A percentile compares a stretch with the other conserved stretches of the same genome.
phyloP scores from a whole-genome alignment of 2,329 filamentous ascomycete genomes.

The Acephala macrosclerotiorum region DNA sequence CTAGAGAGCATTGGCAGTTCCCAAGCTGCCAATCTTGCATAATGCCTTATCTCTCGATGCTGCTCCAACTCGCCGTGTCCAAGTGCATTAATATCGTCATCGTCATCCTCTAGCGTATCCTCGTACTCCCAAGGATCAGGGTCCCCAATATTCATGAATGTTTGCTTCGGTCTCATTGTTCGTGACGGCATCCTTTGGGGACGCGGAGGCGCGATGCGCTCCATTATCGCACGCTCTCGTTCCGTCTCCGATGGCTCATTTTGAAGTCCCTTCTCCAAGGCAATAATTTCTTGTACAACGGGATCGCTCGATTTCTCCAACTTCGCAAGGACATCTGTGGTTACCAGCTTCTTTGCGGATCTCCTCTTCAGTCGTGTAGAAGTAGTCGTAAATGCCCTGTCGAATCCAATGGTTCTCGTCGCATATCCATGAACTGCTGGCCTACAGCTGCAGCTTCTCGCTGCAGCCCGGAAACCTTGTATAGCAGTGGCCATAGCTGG shows the following conservation, averaged over 20 bases:
- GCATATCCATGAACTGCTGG: conserved; percentile 24
- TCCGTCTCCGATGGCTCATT: not conserved
- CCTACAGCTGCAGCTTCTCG: conserved; percentile 37
- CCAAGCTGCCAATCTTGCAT: conserved; percentile 88
- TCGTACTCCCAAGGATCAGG: conserved; percentile 41
- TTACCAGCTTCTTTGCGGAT: too few species aligned
- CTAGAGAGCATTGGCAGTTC: conserved; percentile 91
- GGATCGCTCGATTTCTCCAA: conserved; percentile 22
- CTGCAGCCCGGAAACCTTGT: conserved; percentile 40
- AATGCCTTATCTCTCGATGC: conserved; percentile 87
- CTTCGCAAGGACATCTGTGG: conserved; percentile 15
- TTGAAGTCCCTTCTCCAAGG: not conserved
- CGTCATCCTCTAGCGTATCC: conserved; percentile 64
- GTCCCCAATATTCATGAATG: conserved; percentile 45
- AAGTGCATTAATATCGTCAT: conserved; percentile 83
- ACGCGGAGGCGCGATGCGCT: not conserved
- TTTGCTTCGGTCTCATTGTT: conserved; percentile 39
- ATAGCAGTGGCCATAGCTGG: conserved; percentile 42
- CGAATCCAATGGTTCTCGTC: conserved; percentile 32
- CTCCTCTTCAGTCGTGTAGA: conserved; percentile 26
- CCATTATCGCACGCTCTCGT: not conserved
- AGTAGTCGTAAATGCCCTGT: conserved; percentile 37
- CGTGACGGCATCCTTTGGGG: not conserved
- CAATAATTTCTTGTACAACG: conserved; percentile 11
- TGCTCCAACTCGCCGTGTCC: conserved; percentile 89